Base-by-base conservation (phyloP, 805 yeast species). In the Tetrapisispora pingtungensis region DNA sequence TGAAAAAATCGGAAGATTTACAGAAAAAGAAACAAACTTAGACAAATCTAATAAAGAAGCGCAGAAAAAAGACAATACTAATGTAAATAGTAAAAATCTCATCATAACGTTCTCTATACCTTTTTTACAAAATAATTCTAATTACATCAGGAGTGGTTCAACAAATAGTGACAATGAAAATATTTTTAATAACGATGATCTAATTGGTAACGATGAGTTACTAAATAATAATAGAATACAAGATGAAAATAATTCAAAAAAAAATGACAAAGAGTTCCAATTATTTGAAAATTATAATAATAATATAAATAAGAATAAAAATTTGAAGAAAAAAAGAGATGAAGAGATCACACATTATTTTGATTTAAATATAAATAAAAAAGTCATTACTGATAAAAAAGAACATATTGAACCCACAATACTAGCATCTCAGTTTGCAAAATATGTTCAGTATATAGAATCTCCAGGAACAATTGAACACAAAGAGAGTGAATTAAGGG, bases 391-490 rank as follows among this genome's bases (percentile, higher is more conserved):
- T 27, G 45, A 36, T 36, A 42, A 36, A 36, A 36, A 28, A n/a
- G 45, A 42, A 32, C 36, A 36, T 32, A 42, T 42, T 24, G 41
- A 33, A 24, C 26, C 55, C 14, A 46, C 58, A 5, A 44, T 49
- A 14, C 43, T 52, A 1, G 52, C 56, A 7, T 51, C 59, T 12
- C 62, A 61, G 38, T 84, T 83, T 56, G 82, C 75, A 43, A 85
- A 78, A 24, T 84, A 84, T 55, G 81, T 85, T 18, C 78, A 80
- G 46, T 83, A 83, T 59, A 77, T 81, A 20, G 84, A 88, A 0
- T 90, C 90, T 1, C 75, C 78, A 50, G 75, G 82, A 14, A 76
- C 82, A 2, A 75, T 80, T 26, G 26, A 37, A 17, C 10, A 20
- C 17, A 36, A 65, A 78, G 33, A 37, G 8, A 4, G 3, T 18